Evolutionary conservation across 1,284 basidiomycete species (phyloP).

Genomic region (Lentinula novae-zelandiae): DNA sequence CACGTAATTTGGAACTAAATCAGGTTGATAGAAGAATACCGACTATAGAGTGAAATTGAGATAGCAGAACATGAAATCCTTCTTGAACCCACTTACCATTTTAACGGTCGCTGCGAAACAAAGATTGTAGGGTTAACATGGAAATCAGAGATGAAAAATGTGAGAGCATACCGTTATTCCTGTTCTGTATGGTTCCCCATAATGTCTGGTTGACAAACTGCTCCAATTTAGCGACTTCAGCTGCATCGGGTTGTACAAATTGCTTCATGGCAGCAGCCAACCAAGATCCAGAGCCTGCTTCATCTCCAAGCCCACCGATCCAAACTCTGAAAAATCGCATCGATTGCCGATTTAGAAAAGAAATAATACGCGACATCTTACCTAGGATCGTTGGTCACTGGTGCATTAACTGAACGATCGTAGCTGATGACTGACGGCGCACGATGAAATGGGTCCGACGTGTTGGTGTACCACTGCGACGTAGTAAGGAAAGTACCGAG

Average conservation of each 20-base stretch:
- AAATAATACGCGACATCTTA: background rate
- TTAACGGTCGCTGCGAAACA: slow-evolving; percentile 42
- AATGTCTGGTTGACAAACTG: slow-evolving; percentile 44
- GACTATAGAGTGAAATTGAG: slow-evolving; percentile 28
- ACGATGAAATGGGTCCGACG: slow-evolving; percentile 48
- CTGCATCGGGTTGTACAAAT: slow-evolving; percentile 47
- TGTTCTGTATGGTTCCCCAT: slow-evolving; percentile 51
- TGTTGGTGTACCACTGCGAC: slow-evolving; percentile 49
- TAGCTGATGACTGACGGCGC: slow-evolving; percentile 57
- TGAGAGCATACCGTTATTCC: slow-evolving; percentile 33
- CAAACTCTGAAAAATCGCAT: slow-evolving; percentile 35
- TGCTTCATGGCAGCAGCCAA: slow-evolving; percentile 56
- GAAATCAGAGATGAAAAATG: background rate
- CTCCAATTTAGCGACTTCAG: slow-evolving; percentile 51
- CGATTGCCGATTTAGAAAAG: slow-evolving; percentile 14
- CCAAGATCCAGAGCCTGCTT: slow-evolving; percentile 58
- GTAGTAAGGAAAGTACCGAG: slow-evolving; percentile 56
- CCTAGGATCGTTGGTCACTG: slow-evolving; percentile 41
- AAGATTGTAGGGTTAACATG: background rate
- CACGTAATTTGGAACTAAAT: slow-evolving; percentile 39
- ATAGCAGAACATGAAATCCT: background rate
- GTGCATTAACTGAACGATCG: slow-evolving; percentile 46
- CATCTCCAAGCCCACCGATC: slow-evolving; percentile 57
- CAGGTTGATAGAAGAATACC: slow-evolving; percentile 52
- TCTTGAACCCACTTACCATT: slow-evolving; percentile 31